Evolutionary conservation across 2,329 filamentous ascomycete species (phyloP).

Genomic region (Ophiocordyceps unilateralis): DNA sequence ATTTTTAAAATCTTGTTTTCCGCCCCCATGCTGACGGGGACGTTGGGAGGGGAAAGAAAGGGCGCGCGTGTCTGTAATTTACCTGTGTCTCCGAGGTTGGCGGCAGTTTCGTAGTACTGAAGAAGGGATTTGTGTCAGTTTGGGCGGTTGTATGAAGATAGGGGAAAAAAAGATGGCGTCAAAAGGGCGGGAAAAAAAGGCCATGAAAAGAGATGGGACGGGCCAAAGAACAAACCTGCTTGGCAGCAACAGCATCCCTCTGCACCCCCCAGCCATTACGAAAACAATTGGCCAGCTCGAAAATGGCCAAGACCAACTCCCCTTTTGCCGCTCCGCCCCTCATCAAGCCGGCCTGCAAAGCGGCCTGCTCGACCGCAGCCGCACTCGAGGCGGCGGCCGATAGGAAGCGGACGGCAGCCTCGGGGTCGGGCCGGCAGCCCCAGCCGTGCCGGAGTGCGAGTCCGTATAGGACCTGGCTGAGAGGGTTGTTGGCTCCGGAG

Average conservation of each 20-base stretch:
- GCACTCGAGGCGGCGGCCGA: slow-evolving; percentile 81
- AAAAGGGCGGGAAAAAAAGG: not conserved
- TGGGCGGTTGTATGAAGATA: no score
- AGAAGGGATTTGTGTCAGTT: not conserved
- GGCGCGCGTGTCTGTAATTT: no score
- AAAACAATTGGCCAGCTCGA: slow-evolving; percentile 85
- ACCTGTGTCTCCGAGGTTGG: slow-evolving; percentile 83
- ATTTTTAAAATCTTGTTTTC: no score
- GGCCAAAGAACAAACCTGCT: slow-evolving; percentile 40
- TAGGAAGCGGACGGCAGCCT: slow-evolving; percentile 65
- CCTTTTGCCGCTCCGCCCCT: slow-evolving; percentile 92
- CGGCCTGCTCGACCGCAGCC: slow-evolving; percentile 69
- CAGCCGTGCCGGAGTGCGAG: slow-evolving; percentile 85
- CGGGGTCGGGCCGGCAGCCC: slow-evolving; percentile 62
- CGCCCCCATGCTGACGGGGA: no score
- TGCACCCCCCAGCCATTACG: slow-evolving; percentile 85
- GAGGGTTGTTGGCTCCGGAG: slow-evolving; percentile 70
- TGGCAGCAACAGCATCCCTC: slow-evolving; percentile 72
- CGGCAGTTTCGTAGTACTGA: slow-evolving; percentile 93
- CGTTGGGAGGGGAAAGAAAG: no score
- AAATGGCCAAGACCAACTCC: slow-evolving; percentile 90
- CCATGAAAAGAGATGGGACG: no score
- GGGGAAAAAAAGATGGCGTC: not conserved
- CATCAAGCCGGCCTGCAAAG: slow-evolving; percentile 72
- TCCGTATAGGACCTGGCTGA: slow-evolving; percentile 91